Base-by-base conservation (phyloP, 345 rosid genomes). In the Populus davidiana region DNA sequence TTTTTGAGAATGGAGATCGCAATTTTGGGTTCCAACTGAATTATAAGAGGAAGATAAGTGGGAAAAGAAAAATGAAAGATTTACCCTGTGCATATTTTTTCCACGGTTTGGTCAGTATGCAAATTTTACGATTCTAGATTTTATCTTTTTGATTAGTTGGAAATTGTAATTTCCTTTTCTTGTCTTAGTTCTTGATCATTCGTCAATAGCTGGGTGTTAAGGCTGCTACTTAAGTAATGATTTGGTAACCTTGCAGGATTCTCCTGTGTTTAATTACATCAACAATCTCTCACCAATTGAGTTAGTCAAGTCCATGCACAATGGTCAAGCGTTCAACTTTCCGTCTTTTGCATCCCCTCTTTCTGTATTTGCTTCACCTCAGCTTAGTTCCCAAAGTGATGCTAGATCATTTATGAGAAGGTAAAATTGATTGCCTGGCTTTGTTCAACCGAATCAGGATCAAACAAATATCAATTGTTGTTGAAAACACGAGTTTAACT, bases 201-300 rank as follows among this genome's bases (percentile, higher is more conserved):
- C 18, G 5, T 44, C 17, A 8, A 21, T 76, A 21, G 10, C 39
- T 25, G 36, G 25, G 73, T 43, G 64, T 41, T 70, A 20, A 33
- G 25, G 35, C 14, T 18, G 8, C 56, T 50, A 18, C 56, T 18
- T 50, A 25, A 36, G 9, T 10, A 21, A 8, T 69, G 68, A 44
- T 59, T 4, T 69, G 29, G 9, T 68, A 16, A 71, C 39, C 36
- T 74, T 86, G 87, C 88, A 91, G 96, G 88, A 88, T 84, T 91
- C 96, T 71, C 96, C 92, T 4, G 90, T 90, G 21, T 91, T 89
- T 77, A 87, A 87, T 73, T 91, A 84, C 83, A 91, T 91, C 23
- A 87, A 79, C 78, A 89, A 77, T 13, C 91, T 91, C 50, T 91
- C 92, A 0, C 93, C 96, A 14, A 80, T 90, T 23, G 91, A 88